Base-by-base conservation (phyloP, 352 stramenopile species). In the Plasmopara viticola region DNA sequence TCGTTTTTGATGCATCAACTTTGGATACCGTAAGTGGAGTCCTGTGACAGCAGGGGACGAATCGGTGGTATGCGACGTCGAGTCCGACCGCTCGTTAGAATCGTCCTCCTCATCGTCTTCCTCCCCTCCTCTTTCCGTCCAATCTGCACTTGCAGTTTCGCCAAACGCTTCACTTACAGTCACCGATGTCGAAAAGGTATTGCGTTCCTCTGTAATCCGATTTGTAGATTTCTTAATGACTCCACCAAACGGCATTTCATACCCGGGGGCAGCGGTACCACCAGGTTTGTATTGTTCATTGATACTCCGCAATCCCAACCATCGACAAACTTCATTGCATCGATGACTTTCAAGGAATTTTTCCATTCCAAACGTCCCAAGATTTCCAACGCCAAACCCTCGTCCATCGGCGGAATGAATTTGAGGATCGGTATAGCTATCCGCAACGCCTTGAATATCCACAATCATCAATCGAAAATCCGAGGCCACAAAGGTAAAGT, bases 401-500 rank as follows among this genome's bases (percentile, higher is more conserved):
- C 74, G 70, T 14, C 82, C 82, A 52, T 92, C 82, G 12, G 77
- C 73, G 4, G 82, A 87, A 48, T 92, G 82, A 55, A 92, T 92
- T 48, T 92, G 82, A 10, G 82, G 82, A 46, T 92, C 82, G 2
- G 82, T 92, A 53, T 95, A 91, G 48, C 74, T 84, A 44, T 92
- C 80, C 40, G 89, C 74, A 6, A 95, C 77, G 35, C 82, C 84
- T 61, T 95, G 84, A 44, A 95, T 87, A 49, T 93, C 84, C 17
- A 91, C 78, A 52, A 91, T 78, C 80, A 95, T 92, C 30, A 92
- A 67, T 5, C 79, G 70, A 41, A 87, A 92, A 58, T 92, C 82
- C 1, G 79, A 90, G 8, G 82, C 78, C 25, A 92, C 82, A 30
- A 92, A 92, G 8, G 79, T 81, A 64, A 92, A 92, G 45, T 92